A percentile compares a stretch with the other conserved stretches of the same genome.
Evolutionary conservation across 148 eudicot species (phyloP).

Genomic region (Euryodendron excelsum): DNA sequence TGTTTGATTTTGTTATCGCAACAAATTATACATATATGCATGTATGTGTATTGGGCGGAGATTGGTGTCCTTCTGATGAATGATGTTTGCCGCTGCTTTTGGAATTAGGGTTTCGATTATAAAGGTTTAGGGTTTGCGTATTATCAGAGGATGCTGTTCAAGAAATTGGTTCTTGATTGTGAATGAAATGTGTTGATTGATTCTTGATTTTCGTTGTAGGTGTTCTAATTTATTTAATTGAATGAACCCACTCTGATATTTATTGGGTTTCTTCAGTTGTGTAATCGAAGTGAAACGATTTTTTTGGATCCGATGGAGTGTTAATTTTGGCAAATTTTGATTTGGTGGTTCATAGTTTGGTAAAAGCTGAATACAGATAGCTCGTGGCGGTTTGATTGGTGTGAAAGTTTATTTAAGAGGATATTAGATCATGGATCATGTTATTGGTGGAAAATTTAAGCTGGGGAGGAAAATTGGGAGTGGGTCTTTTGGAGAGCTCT

Average conservation of each 20-base stretch:
- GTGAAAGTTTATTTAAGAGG: slow-evolving; percentile 15
- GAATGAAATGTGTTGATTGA: slow-evolving; percentile 6
- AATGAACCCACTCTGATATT: not conserved
- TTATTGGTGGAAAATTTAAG: slow-evolving; percentile 76
- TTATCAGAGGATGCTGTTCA: not conserved
- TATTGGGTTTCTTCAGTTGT: not conserved
- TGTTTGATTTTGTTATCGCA: not conserved
- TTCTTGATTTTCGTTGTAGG: not conserved
- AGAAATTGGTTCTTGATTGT: not conserved
- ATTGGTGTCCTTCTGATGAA: not conserved
- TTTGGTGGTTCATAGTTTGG: slow-evolving; percentile 1
- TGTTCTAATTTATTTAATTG: not conserved
- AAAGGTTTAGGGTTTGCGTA: slow-evolving; percentile 29
- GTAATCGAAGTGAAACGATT: not conserved
- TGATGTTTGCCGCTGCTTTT: slow-evolving; percentile 4
- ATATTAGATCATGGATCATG: slow-evolving; percentile 56
- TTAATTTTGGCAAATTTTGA: slow-evolving; percentile 4
- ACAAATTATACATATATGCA: not conserved
- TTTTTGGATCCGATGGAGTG: not conserved
- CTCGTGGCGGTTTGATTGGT: not conserved
- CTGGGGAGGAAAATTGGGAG: slow-evolving; percentile 86
- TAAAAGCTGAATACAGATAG: slow-evolving; percentile 1
- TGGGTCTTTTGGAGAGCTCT: slow-evolving; percentile 92
- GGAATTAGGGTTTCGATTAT: slow-evolving; percentile 27
- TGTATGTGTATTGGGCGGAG: not conserved